Evolutionary conservation across 2,329 filamentous ascomycete species (phyloP).

Genomic region (Verticillium klebahnii): DNA sequence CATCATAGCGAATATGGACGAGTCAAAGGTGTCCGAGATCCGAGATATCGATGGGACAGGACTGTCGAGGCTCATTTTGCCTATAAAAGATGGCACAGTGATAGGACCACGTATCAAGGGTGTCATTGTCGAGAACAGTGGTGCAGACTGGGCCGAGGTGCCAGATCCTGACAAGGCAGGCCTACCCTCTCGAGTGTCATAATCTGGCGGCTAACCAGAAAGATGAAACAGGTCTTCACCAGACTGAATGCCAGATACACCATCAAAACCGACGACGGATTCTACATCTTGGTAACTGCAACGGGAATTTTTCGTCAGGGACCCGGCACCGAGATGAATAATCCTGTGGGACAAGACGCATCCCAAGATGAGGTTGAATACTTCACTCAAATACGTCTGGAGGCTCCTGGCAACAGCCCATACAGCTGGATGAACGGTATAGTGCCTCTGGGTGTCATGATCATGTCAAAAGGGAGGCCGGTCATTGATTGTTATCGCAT

Average conservation of each 20-base stretch:
- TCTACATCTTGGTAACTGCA: constrained; percentile 14
- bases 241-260: constrained; percentile 15
- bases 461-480: constrained; percentile 14
- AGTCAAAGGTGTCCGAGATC: constrained; percentile 7
- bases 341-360: neutral
- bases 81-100: constrained; percentile 14
- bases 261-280: constrained; percentile 14
- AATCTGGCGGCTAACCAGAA: neutral
- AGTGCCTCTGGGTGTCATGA: constrained; percentile 15
- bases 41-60: constrained; percentile 10
- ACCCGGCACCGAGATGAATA: neutral
- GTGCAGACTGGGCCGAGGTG: constrained; percentile 16
- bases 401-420: constrained; percentile 12
- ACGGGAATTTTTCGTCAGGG: constrained; percentile 10
- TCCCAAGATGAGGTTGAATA: constrained; percentile 17
- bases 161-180: constrained; percentile 9
- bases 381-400: constrained; percentile 16
- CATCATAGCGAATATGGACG: constrained; percentile 16
- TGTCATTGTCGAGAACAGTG: constrained; percentile 16
- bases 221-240: constrained; percentile 2
- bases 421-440: constrained; percentile 17
- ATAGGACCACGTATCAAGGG: constrained; percentile 13
- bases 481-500: constrained; percentile 17
- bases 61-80: constrained; percentile 14
- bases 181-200: too few relatives aligned